Conservation (phyloP, 2,329 filamentous ascomycete species). For the Monosporascus sp. region DNA sequence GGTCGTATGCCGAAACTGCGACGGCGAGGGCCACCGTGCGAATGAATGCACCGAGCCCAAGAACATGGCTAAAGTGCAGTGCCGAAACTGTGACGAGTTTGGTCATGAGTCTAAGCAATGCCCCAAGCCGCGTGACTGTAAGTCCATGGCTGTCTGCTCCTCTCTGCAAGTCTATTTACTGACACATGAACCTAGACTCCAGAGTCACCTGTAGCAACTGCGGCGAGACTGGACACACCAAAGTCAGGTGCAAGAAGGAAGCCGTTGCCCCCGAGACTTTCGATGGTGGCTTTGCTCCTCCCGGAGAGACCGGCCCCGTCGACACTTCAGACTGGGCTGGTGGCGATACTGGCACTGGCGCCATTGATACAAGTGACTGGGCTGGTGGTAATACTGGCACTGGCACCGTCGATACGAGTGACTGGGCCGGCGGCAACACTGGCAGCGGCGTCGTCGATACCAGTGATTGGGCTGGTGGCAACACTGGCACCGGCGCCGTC, state of each 20-base stretch:
- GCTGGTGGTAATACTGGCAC: background rate
- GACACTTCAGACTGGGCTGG: conserved; percentile 1
- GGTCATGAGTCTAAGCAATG: conserved; percentile 46
- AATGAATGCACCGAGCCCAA: conserved; percentile 53
- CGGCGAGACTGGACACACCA: conserved; percentile 40
- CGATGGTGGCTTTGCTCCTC: conserved; percentile 6
- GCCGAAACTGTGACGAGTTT: conserved; percentile 47
- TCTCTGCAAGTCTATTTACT: conserved; percentile 7
- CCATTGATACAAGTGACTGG: background rate
- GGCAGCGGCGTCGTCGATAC: background rate
- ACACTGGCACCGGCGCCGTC: background rate
- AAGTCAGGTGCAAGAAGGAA: conserved; percentile 30
- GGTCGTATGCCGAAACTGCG: conserved; percentile 55
- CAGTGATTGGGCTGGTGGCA: background rate
- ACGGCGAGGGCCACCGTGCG: conserved; percentile 54
- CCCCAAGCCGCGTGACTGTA: conserved; percentile 51
- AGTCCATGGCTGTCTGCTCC: conserved; percentile 14
- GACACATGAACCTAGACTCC: conserved; percentile 30
- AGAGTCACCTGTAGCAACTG: conserved; percentile 57
- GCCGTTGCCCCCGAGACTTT: conserved; percentile 7
- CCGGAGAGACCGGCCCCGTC: conserved; percentile 5
- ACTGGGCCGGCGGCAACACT: background rate
- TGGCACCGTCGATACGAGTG: background rate
- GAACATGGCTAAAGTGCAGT: conserved; percentile 35
- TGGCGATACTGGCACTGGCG: background rate